Base-by-base conservation (phyloP, 805 yeast species). In the Wickerhamomyces xylosicus region DNA sequence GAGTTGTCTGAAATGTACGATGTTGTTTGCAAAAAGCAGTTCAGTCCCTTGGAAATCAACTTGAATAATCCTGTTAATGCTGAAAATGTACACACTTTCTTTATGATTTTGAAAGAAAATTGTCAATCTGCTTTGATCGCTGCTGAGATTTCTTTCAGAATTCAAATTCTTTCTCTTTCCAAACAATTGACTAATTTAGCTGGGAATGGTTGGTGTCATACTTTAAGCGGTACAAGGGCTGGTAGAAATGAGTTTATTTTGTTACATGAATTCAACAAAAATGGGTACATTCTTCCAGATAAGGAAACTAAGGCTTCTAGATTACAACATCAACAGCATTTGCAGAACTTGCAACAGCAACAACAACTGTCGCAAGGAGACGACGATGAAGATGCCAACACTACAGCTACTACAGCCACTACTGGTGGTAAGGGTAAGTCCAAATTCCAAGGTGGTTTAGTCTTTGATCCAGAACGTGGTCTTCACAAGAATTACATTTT, bases 141-240 rank as follows among this genome's bases (percentile, higher is more conserved):
- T 15, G 85, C 87, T 3, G 82, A 82, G 40, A 66, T 92, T 41
- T 87, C 95, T 0, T 78, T 87, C 54, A 69, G 81, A 45, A 75
- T 79, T 40, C 97, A 92, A 60, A 79, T 92, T 42, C 62, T 92
- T 39, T 85, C 97, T 2, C 67, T 92, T 39, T 84, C 97, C 0
- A 85, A 85, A 50, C 95, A 89, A 54, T 67, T 92, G 52, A 92
- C 98, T 2, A 83, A 81, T 47, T 67, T 92, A 44, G 97, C 97
- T 1, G 98, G 98, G 50, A 92, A 92, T 58, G 90, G 96, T 0
- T 92, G 98, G 98, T 74, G 94, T 2, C 87, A 85, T 46, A 92
- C 98, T 1, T 67, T 92, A 37, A 79, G 86, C 37, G 98, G 98
- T 61, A 86, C 97, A 0, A 73, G 98, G 52, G 94, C 95, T 9